Evolutionary conservation across 2,329 filamentous ascomycete species (phyloP), one percentile per base, ranked within the genome.

Genomic region (Botrytis tulipae): DNA sequence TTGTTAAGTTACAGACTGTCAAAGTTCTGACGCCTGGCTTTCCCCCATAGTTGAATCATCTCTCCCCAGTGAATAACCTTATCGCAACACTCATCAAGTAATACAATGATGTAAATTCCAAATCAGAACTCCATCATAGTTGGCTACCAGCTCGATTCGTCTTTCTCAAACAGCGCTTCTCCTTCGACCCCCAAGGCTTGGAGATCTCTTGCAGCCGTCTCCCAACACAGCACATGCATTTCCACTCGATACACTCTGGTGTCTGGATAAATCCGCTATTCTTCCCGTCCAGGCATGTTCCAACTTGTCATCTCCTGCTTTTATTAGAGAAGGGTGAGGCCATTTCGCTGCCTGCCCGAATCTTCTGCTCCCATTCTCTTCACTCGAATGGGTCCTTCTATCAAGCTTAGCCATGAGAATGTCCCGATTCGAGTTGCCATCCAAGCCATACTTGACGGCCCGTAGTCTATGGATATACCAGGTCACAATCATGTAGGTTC

Each of bases 211-310:
- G 35, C 48, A 57, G 20, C 54, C 8, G n/a, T 68, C 35, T 57
- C 48, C 66, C n/a, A 22, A 20, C 35, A 68, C 40, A 10, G 22
- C 18, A 20, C 54, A 42, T 57, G 48, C 18, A 68, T 18, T 57
- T 25, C 48, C 48, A 57, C 66, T 68, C n/a, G 66, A 68, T 42
- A 57, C 4, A 57, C 66, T 68, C 66, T 57, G 66, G 20, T 57
- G 25, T 32, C 66, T 57, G 29, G 66, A 57, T 57, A 32, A 32
- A 68, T 42, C 48, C 37, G 5, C 46, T 32, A 48, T 14, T 9
- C 42, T 42, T 20, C 32, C 10, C 12, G 35, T 32, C 48, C 66
- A 29, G 29, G 35, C 3, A 18, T 57, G n/a, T 42, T 68, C 66
- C 16, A 57, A 32, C 37, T 57, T 68, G 25, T 14, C 35, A 57